phyloP scores from a whole-genome alignment of 2,329 filamentous ascomycete species.

The Penicillium hordei region DNA sequence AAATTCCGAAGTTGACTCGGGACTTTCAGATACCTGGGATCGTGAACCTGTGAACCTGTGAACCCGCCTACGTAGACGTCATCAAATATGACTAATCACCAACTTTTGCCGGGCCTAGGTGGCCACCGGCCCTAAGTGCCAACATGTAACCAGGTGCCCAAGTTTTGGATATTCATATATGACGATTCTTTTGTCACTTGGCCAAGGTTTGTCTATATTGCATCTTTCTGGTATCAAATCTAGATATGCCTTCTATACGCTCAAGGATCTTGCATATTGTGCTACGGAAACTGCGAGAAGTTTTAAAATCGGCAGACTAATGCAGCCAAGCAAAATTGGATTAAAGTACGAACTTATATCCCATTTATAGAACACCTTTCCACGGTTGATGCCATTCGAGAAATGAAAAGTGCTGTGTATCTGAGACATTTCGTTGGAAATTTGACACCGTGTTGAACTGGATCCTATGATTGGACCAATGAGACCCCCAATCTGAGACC shows the following conservation, averaged over 20 bases:
- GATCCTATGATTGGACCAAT: background rate
- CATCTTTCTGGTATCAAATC: background rate
- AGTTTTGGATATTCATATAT: background rate
- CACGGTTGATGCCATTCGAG: background rate
- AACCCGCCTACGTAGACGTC: background rate
- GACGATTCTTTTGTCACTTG: background rate
- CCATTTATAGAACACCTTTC: background rate
- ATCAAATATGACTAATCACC: constrained; percentile 1
- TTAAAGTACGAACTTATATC: background rate
- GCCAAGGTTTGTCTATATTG: background rate
- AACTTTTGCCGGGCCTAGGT: background rate
- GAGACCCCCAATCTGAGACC: background rate
- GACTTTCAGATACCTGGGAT: background rate
- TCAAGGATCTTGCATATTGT: background rate
- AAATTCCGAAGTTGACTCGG: constrained; percentile 5
- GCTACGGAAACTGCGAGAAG: background rate
- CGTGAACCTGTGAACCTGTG: background rate
- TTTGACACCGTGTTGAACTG: background rate
- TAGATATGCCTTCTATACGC: background rate
- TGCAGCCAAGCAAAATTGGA: background rate
- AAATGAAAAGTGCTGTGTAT: background rate
- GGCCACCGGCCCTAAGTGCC: background rate
- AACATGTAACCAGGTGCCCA: background rate
- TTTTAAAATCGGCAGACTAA: background rate
- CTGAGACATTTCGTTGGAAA: background rate